Evolutionary conservation across 1,284 basidiomycete genomes (phyloP).

Genomic region (Sanghuangporus baumii): DNA sequence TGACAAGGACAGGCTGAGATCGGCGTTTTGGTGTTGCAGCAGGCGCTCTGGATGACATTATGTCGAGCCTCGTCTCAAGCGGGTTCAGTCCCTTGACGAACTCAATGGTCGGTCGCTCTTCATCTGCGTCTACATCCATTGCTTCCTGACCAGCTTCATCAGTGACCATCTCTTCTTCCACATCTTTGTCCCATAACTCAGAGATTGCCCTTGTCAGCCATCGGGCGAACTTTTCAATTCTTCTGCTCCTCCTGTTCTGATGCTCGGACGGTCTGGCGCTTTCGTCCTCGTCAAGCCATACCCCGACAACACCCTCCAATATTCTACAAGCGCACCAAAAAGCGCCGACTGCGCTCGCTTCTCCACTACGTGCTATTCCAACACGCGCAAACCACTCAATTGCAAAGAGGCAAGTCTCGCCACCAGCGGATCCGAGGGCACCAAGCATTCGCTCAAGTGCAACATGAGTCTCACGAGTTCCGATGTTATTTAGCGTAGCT

Average conservation of each 20-base stretch:
- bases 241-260: slow-evolving; percentile 30
- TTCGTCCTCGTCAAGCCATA: slow-evolving; percentile 25
- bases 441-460: slow-evolving; percentile 67
- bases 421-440: slow-evolving; percentile 64
- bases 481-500: slow-evolving; percentile 54
- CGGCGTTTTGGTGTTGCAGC: slow-evolving; percentile 3
- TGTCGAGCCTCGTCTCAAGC: slow-evolving; percentile 12
- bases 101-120: slow-evolving; percentile 37
- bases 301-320: slow-evolving; percentile 60
- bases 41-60: slow-evolving; percentile 14
- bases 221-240: slow-evolving; percentile 60
- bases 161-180: slow-evolving; percentile 23
- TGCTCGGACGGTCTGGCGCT: slow-evolving; percentile 24
- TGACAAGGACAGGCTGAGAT: slow-evolving; percentile 48
- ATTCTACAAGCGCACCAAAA: slow-evolving; percentile 79
- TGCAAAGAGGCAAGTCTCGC: slow-evolving; percentile 63
- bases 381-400: slow-evolving; percentile 78
- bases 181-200: slow-evolving; percentile 61
- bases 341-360: slow-evolving; percentile 56
- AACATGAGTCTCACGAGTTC: slow-evolving; percentile 48
- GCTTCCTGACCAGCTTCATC: slow-evolving; percentile 16
- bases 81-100: slow-evolving; percentile 48
- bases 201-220: slow-evolving; percentile 58
- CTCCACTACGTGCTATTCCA: slow-evolving; percentile 37
- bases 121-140: slow-evolving; percentile 27